Conservation (phyloP, 2,329 filamentous ascomycete genomes). For the Aspergillus amoenus region DNA sequence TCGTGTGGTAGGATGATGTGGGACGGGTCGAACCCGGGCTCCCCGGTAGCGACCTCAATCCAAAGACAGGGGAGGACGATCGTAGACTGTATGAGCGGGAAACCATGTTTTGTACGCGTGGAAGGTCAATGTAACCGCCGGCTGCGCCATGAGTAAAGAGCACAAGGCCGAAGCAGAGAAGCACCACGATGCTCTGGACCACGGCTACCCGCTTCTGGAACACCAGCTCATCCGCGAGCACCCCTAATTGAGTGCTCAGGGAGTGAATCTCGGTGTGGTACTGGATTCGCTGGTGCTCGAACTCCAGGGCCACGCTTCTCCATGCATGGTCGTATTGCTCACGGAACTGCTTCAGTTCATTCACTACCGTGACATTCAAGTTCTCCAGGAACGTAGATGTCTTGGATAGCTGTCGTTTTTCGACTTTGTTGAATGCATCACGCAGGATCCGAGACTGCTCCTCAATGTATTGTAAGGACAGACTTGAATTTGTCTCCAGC, state of each 20-base stretch:
- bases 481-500: constrained; percentile 86
- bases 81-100: constrained; percentile 45
- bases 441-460: constrained; percentile 89
- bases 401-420: constrained; percentile 83
- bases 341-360: constrained; percentile 74
- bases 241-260: constrained; percentile 73
- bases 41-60: constrained; percentile 34
- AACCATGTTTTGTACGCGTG: constrained; percentile 48
- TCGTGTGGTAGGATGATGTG: constrained; percentile 30
- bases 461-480: constrained; percentile 94
- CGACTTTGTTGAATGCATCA: constrained; percentile 80
- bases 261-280: constrained; percentile 81
- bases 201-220: constrained; percentile 89
- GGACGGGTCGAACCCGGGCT: constrained; percentile 40
- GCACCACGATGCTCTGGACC: constrained; percentile 80
- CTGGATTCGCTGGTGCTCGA: constrained; percentile 84
- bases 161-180: constrained; percentile 83
- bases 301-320: constrained; percentile 90
- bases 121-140: constrained; percentile 46
- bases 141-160: constrained; percentile 63
- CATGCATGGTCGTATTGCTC: constrained; percentile 94
- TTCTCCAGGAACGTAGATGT: constrained; percentile 77
- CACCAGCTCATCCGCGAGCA: constrained; percentile 88
- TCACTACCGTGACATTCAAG: constrained; percentile 83
- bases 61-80: constrained; percentile 36